Evolutionary conservation across 495 filamentous ascomycete genomes (phyloP).

Genomic region (Evernia prunastri): DNA sequence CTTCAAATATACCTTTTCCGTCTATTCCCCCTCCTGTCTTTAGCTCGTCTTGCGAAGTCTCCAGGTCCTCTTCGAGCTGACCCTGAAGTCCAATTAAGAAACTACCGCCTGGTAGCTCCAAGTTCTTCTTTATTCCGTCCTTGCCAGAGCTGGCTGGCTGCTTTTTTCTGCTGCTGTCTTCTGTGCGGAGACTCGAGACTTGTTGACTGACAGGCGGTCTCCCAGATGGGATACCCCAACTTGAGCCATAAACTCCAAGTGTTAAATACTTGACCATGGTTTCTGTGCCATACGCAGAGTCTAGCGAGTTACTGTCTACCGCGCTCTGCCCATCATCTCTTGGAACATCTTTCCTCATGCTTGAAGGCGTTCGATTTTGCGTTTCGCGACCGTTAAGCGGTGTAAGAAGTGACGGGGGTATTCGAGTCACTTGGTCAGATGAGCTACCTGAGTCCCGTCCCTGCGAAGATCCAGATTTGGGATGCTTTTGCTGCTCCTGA

Average conservation of each 20-base stretch:
- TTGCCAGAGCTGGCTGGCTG: not conserved
- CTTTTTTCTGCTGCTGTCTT: constrained; percentile 5
- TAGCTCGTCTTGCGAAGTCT: constrained; percentile 25
- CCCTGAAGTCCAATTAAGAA: constrained; percentile 69
- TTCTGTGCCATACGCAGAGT: constrained; percentile 34
- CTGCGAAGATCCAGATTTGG: not conserved
- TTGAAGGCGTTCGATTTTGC: not conserved
- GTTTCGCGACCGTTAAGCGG: not conserved
- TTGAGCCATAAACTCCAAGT: constrained; percentile 52
- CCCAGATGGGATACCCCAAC: constrained; percentile 46
- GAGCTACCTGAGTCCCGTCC: not conserved
- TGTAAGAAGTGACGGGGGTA: constrained; percentile 24
- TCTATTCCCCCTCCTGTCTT: constrained; percentile 21
- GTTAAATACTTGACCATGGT: constrained; percentile 54
- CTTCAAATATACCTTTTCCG: constrained; percentile 3
- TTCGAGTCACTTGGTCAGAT: constrained; percentile 5
- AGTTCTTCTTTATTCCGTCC: not conserved
- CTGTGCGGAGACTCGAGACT: constrained; percentile 25
- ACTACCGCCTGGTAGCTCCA: constrained; percentile 38
- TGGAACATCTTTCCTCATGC: not conserved
- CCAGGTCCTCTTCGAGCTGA: constrained; percentile 44
- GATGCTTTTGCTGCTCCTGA: not conserved
- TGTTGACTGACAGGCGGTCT: constrained; percentile 28
- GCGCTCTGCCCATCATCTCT: not conserved
- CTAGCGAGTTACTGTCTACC: not conserved